Base-by-base conservation (phyloP, 306 rosid species). In the Quercus glauca region DNA sequence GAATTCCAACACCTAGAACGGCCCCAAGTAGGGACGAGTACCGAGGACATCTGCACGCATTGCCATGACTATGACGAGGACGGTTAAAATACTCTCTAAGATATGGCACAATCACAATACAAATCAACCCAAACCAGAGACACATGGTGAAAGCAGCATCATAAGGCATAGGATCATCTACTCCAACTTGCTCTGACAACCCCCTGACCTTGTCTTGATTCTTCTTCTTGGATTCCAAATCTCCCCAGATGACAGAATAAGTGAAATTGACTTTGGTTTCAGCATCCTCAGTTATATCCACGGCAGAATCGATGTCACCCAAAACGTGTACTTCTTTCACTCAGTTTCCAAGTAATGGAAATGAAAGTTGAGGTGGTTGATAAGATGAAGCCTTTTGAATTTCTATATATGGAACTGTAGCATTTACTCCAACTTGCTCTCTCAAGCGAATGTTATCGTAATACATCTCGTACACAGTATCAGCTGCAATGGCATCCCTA, bases 11-110 rank as follows among this genome's bases (percentile, higher is more conserved):
- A 29, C 69, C 75, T 12, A 80, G n/a, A 26, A 18, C 23, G 51
- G 83, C 69, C 25, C 79, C 83, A 21, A 80, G 75, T 65, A 80
- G 33, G 75, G 75, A 64, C 18, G 79, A 31, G 74, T 31, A 65
- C 52, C 5, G 41, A 11, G 79, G 83, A 65, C 79, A 64, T 23
- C 3, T 26, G 59, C 83, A 73, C 4, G 2, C 13, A 11, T 25
- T 52, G 12, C 25, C 49, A 41, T 64, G 61, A 28, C 65, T 43
- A 43, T 43, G 51, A 43, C 51, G 13, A 6, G 12, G 49, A 41
- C 51, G 13, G 2, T 0, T 55, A 57, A 70, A 25, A 14, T 69
- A 78, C 19, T 11, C 15, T 15, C 49, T 33, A 31, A 78, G 70
- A 23, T 69, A 78, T 33, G 70, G 69, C 31, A 43, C 41, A 70